Percentiles rank a stretch among this genome's conserved stretches.
phyloP scores from a whole-genome alignment of 2,329 filamentous ascomycete species.

The Cercospora sesami region DNA sequence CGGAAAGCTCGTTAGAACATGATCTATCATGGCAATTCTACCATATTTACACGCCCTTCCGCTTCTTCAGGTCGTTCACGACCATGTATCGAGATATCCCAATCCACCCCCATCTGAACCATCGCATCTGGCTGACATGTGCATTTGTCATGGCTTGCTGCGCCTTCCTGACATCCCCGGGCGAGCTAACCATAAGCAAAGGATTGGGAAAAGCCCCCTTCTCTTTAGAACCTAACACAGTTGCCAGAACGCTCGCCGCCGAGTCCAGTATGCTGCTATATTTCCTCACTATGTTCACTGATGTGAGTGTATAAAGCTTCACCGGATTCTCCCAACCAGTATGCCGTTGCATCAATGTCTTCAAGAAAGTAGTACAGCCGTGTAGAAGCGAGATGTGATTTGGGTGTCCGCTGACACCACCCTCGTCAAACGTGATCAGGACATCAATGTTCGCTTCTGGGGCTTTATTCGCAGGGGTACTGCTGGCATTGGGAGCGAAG shows the following conservation, averaged over 20 bases:
- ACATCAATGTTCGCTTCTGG: slow-evolving; percentile 68
- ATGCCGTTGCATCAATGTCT: slow-evolving; percentile 62
- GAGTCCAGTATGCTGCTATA: slow-evolving; percentile 77
- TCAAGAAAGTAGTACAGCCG: slow-evolving; percentile 73
- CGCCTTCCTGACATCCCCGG: slow-evolving; percentile 64
- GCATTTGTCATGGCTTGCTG: slow-evolving; percentile 85
- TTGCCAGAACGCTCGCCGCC: slow-evolving; percentile 65
- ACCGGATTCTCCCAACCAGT: slow-evolving; percentile 70
- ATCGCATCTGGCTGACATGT: slow-evolving; percentile 95
- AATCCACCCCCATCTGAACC: slow-evolving; percentile 98
- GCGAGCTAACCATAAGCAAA: slow-evolving; percentile 70
- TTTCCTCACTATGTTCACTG: slow-evolving; percentile 73
- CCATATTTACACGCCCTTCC: slow-evolving; percentile 42
- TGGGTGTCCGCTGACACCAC: slow-evolving; percentile 81
- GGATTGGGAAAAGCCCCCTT: slow-evolving; percentile 56
- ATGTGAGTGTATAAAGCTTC: slow-evolving; percentile 79
- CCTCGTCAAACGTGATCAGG: slow-evolving; percentile 84
- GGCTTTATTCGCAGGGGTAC: slow-evolving; percentile 43
- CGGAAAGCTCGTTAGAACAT: neutral
- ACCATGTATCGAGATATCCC: slow-evolving; percentile 89
- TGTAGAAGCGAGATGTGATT: slow-evolving; percentile 90
- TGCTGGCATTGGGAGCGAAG: slow-evolving; percentile 67
- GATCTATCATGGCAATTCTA: neutral
- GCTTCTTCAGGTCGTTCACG: slow-evolving; percentile 77
- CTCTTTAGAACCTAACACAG: slow-evolving; percentile 52